Percentiles rank a stretch among this genome's conserved stretches.
phyloP scores from a whole-genome alignment of 345 rosid genomes.

The Bruguiera gymnorhiza region DNA sequence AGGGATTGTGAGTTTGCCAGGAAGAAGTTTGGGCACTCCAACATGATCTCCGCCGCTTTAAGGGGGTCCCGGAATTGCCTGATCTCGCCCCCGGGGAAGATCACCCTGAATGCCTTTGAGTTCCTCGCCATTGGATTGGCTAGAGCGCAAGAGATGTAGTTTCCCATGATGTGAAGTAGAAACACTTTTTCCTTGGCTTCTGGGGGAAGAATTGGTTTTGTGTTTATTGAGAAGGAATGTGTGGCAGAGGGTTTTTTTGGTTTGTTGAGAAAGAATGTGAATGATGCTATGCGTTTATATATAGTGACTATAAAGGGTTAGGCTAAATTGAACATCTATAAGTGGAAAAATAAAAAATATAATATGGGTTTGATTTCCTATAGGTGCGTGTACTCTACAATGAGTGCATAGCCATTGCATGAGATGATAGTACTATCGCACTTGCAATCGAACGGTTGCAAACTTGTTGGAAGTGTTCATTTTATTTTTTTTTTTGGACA shows the following conservation, averaged over 20 bases:
- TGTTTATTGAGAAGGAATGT: neutral
- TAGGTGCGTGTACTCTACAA: too few species aligned
- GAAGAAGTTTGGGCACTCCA: conserved; percentile 79
- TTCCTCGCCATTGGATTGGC: conserved; percentile 36
- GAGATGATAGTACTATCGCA: too few species aligned
- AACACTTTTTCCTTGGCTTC: neutral
- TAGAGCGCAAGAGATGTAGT: conserved; percentile 59
- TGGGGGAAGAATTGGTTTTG: neutral
- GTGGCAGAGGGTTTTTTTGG: neutral
- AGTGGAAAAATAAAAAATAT: too few species aligned
- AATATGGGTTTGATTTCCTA: too few species aligned
- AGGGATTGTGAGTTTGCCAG: conserved; percentile 63
- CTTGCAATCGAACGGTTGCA: neutral
- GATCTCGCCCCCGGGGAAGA: conserved; percentile 70
- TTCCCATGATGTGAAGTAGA: conserved; percentile 48
- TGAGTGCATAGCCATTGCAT: too few species aligned
- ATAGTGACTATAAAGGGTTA: neutral
- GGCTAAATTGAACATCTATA: neutral
- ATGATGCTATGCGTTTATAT: neutral
- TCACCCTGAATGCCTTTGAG: conserved; percentile 43
- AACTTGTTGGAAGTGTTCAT: neutral
- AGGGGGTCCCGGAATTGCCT: conserved; percentile 46
- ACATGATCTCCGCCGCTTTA: conserved; percentile 86
- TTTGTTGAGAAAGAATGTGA: conserved; percentile 1
- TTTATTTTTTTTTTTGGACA: too few species aligned